These are phyloP conservation scores for Chromera velia DNA, from an alignment of 73 alveolate species.

Conservation along the genomic window DNA sequence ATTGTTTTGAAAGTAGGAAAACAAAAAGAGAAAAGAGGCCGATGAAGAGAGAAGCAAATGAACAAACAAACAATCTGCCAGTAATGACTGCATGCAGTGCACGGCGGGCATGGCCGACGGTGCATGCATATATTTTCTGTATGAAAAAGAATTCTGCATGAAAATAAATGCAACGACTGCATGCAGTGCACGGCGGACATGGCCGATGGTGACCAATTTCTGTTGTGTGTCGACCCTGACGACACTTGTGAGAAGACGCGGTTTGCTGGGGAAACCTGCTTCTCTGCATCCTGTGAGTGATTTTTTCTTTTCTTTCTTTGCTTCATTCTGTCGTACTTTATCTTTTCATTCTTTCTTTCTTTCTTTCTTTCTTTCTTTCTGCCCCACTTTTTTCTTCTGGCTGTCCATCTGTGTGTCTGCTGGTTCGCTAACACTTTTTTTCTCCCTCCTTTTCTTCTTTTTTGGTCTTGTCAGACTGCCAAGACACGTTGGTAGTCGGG, in stretches of 20 bases:
- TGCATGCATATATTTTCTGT: neutral
- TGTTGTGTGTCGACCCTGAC: neutral
- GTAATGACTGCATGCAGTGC: neutral
- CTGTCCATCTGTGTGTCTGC: neutral
- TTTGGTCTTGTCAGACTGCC: too few relatives aligned
- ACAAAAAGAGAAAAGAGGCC: too few relatives aligned
- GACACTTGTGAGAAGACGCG: neutral
- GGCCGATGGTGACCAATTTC: neutral
- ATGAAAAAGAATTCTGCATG: neutral
- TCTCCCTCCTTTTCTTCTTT: neutral
- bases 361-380: too few relatives aligned
- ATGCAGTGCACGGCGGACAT: neutral
- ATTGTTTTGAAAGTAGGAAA: too few relatives aligned
- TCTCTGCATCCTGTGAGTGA: neutral
- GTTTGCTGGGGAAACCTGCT: neutral
- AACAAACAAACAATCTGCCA: too few relatives aligned
- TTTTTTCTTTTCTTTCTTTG: too few relatives aligned
- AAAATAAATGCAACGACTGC: neutral
- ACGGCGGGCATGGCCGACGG: neutral
- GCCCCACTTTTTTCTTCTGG: neutral
- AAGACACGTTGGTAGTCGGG: too few relatives aligned
- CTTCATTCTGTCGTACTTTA: too few relatives aligned
- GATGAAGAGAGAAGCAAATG: too few relatives aligned
- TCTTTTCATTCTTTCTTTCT: too few relatives aligned
- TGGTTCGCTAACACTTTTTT: neutral